Conservation (phyloP, 257 asterid species). For the Solanum corneliomulleri region DNA sequence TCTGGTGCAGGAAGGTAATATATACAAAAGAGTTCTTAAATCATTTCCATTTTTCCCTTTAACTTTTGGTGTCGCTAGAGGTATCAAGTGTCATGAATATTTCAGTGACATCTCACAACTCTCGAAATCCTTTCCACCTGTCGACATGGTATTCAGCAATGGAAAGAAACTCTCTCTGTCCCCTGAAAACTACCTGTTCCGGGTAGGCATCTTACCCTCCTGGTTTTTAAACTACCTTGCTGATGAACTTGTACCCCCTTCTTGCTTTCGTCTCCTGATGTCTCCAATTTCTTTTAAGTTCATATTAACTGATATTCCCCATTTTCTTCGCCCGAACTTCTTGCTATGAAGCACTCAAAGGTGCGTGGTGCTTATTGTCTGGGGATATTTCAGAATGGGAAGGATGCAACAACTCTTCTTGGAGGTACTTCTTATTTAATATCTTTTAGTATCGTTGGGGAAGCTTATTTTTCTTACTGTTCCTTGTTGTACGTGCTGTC, state of each 20-base stretch:
- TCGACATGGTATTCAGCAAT: conserved; percentile 78
- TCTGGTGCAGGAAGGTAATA: conserved; percentile 95
- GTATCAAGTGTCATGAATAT: neutral
- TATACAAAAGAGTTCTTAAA: neutral
- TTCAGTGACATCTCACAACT: conserved; percentile 67
- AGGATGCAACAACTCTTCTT: conserved; percentile 94
- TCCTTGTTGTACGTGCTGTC: neutral
- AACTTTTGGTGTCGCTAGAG: neutral
- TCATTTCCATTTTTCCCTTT: neutral
- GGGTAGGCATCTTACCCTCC: conserved; percentile 38
- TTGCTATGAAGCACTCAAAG: conserved; percentile 66
- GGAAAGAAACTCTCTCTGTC: conserved; percentile 77
- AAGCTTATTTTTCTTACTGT: neutral
- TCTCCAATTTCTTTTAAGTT: conserved; percentile 3
- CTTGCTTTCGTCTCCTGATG: neutral
- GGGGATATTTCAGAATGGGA: conserved; percentile 95
- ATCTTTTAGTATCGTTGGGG: neutral
- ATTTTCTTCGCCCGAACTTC: neutral
- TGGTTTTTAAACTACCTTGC: neutral
- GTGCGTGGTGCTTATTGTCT: conserved; percentile 94
- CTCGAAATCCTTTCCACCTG: conserved; percentile 65
- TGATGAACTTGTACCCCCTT: neutral
- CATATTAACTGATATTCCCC: neutral
- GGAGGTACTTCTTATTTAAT: conserved; percentile 49
- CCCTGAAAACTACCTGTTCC: conserved; percentile 94